Percentiles rank a stretch among this genome's conserved stretches.
Conservation (phyloP, 2,329 filamentous ascomycete genomes). For the Aspergillus sp. region DNA sequence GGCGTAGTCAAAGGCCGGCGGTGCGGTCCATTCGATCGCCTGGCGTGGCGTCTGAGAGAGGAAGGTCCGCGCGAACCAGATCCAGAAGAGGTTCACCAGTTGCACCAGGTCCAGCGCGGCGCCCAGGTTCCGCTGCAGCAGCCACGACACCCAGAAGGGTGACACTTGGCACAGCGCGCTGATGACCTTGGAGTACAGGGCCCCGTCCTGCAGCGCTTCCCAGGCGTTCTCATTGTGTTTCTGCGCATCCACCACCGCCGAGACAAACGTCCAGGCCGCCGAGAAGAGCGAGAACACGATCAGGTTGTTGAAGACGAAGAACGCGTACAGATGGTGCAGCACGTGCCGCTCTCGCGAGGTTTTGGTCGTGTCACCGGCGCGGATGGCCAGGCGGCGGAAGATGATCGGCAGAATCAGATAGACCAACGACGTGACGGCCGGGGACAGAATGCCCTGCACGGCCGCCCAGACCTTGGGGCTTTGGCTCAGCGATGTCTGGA, state of each 20-base stretch:
- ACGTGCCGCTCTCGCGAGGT: constrained; percentile 88
- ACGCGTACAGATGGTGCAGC: constrained; percentile 79
- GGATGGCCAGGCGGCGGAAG: constrained; percentile 77
- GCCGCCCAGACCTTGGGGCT: constrained; percentile 70
- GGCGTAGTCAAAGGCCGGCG: constrained; percentile 87
- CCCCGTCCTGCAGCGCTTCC: constrained; percentile 56
- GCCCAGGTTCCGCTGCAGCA: constrained; percentile 85
- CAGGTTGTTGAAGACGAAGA: constrained; percentile 97
- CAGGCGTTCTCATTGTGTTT: constrained; percentile 54
- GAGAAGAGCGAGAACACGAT: constrained; percentile 90
- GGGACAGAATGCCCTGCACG: constrained; percentile 84
- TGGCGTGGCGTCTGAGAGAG: constrained; percentile 81
- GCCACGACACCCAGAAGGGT: constrained; percentile 88
- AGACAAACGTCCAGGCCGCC: constrained; percentile 65
- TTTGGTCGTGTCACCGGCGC: constrained; percentile 82
- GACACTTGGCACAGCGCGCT: constrained; percentile 72
- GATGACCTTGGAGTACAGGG: constrained; percentile 59
- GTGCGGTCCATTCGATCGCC: constrained; percentile 85
- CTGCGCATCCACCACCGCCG: constrained; percentile 54
- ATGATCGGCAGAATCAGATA: constrained; percentile 84
- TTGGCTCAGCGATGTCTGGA: constrained; percentile 54
- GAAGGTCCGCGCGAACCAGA: constrained; percentile 77
- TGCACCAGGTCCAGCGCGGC: constrained; percentile 92
- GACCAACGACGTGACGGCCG: constrained; percentile 75
- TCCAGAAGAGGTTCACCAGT: constrained; percentile 71